Base-by-base conservation (phyloP, 2,329 filamentous ascomycete genomes). In the Penicillium concentricum region DNA sequence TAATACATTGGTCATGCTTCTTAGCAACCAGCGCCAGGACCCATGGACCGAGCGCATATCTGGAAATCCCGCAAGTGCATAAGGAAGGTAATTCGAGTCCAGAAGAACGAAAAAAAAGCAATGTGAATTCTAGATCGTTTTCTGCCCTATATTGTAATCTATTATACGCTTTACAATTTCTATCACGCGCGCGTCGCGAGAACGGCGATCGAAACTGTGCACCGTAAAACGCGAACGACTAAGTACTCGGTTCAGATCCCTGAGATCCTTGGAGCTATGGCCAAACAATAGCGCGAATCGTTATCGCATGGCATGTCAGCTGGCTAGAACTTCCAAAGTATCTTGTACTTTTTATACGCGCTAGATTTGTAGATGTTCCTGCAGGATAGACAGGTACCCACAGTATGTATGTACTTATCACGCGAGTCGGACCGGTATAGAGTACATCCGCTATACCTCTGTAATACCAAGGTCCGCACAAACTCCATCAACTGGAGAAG, bases 1-100 rank as follows among this genome's bases (percentile, higher is more conserved):
- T 66, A 68, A 58, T 47, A 54, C 51, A 57, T 69, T 68, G 62
- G 61, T 66, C 68, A 69, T 54, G 53, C 30, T 34, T 58, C 59
- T 69, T 69, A 70, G 66, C 62, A 67, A 66, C 53, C 37, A 50
- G 24, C 51, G 52, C 56, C 51, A 54, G 58, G 55, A 39, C 51
- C 55, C 43, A 28, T 37, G 43, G 47, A 32, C 46, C 22, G 50
- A 39, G 45, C 60, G 62, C 68, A 69, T 70, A 70, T 70, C 61
- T 66, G 66, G 60, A 65, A 60, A 60, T 61, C 58, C 51, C 52
- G 42, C 54, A 47, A 56, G 54, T 53, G 52, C 48, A 30, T 32
- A 18, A 10, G 42, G n/a, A 30, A 32, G 9, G 18, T 16, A 35
- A 32, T 42, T 41, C 16, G 15, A 51, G 26, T 32, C 47, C 13